Base-by-base conservation (phyloP, 805 yeast species). In the Ogataea degrootiae region DNA sequence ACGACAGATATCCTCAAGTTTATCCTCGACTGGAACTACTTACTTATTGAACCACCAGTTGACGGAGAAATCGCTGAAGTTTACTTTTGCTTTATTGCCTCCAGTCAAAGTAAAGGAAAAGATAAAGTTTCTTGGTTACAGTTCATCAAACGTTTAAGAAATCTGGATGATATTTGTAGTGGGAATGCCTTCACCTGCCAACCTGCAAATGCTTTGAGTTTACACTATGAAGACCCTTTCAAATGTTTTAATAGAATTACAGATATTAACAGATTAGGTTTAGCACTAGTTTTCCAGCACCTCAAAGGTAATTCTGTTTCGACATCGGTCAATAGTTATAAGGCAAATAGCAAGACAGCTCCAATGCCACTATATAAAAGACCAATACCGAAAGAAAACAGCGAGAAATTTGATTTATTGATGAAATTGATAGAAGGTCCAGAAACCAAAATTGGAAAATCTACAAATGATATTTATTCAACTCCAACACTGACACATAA, bases 91-190 rank as follows among this genome's bases (percentile, higher is more conserved):
- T 62, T 63, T 42, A 62, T 65, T 7, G 60, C 62, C 9, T 58
- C 64, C 3, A 53, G 54, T 8, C 63, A 63, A 37, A 59, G 56
- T 31, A 61, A 55, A 38, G 67, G 68, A 1, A 64, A 60, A 38
- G 68, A 66, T 42, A 63, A 63, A 42, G 67, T 66, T 2, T 62
- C 68, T 5, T 66, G 69, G 68, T 43, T 62, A 26, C 68, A 65
- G 35, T 66, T 65, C 19, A 47, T 64, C 37, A 63, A 58, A 43
- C 56, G 59, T 37, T 50, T 66, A 29, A 53, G 50, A 9, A 44
- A 47, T 7, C 53, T 64, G 5, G 49, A 65, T 37, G 53, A 54
- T 14, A 45, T 64, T 22, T 55, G 62, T 14, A 45, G 46, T 34
- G 51, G 50, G 1, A 39, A 54, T 22, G 61, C 59, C 1, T 51